Evolutionary conservation across 2,329 filamentous ascomycete species (phyloP), one percentile per base, ranked within the genome.

Genomic region (Ambrosiella beaveri): DNA sequence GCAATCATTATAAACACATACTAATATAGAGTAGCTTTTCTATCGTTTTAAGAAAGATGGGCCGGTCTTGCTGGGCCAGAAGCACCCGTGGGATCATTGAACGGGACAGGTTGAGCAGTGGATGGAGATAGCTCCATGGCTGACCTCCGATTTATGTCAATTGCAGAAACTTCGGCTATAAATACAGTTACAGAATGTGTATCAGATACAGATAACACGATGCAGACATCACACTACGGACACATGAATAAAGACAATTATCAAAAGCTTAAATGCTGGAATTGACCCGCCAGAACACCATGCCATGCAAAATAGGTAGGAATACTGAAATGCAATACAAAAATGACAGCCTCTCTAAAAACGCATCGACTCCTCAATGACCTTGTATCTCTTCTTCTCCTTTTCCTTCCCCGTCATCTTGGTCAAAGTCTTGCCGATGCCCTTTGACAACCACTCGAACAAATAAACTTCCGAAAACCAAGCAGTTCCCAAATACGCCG

Each of bases 41-140:
- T 97, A 96, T 75, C 82, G 93, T 67, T 88, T 89, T 66, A 95
- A 91, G 81, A 86, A 96, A 75, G 93, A 98, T 67, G 90, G 90
- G 58, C 78, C 91, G 27, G 91, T 82, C 57, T 75, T 97, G 63
- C 70, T 98, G 66, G 93, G 93, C 70, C 88, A 82, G 85, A 96
- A 89, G 75, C 93, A 97, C 72, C 93, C 89, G 64, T 96, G 89
- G 88, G 90, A 96, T 65, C 89, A 95, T 74, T 95, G 75, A 78
- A 71, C 60, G 63, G 2, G 44, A 47, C 19, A 47, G 9, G 11
- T n/a, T 8, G 5, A 2, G 11, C 27, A 27, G 27, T 27, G 27
- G 27, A 27, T 4, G 27, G 27, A 4, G 27, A 27, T 4, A 4
- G 27, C 27, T 27, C 5, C 27, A 27, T 27, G 27, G 27, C 27